Evolutionary conservation across 2,329 filamentous ascomycete genomes (phyloP), one percentile per base, ranked within the genome.

Genomic region (Colletotrichum costaricense): DNA sequence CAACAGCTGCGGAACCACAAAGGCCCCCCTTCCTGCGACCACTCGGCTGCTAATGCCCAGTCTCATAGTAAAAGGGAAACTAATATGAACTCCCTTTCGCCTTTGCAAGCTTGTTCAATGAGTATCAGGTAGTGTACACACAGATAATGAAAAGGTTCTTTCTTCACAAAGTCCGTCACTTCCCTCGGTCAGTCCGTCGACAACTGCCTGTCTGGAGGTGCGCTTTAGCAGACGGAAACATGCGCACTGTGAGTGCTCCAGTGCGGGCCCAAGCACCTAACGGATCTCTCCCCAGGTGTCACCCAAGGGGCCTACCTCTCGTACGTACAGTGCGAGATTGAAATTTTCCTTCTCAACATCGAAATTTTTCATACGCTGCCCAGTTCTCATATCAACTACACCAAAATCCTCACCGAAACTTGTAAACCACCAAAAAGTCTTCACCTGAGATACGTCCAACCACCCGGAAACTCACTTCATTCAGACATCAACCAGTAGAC

Each of bases 321-420:
- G 4, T 5, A 3, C 0, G 14, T 35, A 73, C 70, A 69, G 70
- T 73, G 70, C 70, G 70, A 73, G 63, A 63, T 30, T 42, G 30
- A 58, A 22, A 58, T 72, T 72, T 28, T 38, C 19, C n/a, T 35
- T 35, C 38, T 16, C 33, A 16, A 52, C 14, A 24, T 38, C 24
- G 65, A 68, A 72, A 69, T 69, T 73, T 73, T 73, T 69, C 70
- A 28, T 64, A 35, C 30, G 66, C 65, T 12, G 35, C 54, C 70
- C 30, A 69, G 55, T 24, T 60, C 70, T 59, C 66, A 24, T 72
- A 42, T 38, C 42, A 73, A 56, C 70, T 30, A 35, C 59, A 65
- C 59, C 42, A 46, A 46, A 46, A 22, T 30, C 49, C 30, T 66
- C 62, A 54, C 33, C 42, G 42, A 46, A 46, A 46, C 42, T 46